These are phyloP conservation scores for Reticulomyxa filosa DNA, from an alignment of 78 protist genomes.

Conservation along the genomic window DNA sequence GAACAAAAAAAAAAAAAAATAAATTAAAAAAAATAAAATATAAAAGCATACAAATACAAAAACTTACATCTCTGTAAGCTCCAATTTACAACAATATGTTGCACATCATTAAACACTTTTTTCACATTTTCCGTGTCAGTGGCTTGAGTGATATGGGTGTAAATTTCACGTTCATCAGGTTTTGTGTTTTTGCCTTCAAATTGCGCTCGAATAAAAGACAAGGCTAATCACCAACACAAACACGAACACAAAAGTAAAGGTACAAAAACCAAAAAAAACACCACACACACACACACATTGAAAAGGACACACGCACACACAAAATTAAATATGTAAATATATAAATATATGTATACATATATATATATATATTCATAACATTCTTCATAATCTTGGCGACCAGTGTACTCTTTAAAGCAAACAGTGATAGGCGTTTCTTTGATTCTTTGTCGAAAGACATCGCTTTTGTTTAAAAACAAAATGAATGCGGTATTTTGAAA, in stretches of 20 bases:
- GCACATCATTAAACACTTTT: slow-evolving; percentile 46
- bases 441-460: background rate
- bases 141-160: slow-evolving; percentile 63
- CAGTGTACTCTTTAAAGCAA: background rate
- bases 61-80: background rate
- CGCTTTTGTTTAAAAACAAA: slow-evolving; percentile 65
- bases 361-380: no score
- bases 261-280: no score
- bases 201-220: background rate
- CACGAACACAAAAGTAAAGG: no score
- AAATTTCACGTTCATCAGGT: slow-evolving; percentile 27
- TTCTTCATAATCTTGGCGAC: background rate
- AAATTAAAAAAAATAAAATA: no score
- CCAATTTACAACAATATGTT: slow-evolving; percentile 29
- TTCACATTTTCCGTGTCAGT: slow-evolving; percentile 63
- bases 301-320: no score
- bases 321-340: no score
- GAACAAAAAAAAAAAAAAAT: no score
- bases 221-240: no score
- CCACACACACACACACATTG: no score
- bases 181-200: slow-evolving; percentile 7
- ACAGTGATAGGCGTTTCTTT: background rate
- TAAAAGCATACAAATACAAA: no score
- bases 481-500: slow-evolving; percentile 64
- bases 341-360: no score